Conservation (phyloP, 2,329 filamentous ascomycete genomes). For the Aspergillus melleus region DNA sequence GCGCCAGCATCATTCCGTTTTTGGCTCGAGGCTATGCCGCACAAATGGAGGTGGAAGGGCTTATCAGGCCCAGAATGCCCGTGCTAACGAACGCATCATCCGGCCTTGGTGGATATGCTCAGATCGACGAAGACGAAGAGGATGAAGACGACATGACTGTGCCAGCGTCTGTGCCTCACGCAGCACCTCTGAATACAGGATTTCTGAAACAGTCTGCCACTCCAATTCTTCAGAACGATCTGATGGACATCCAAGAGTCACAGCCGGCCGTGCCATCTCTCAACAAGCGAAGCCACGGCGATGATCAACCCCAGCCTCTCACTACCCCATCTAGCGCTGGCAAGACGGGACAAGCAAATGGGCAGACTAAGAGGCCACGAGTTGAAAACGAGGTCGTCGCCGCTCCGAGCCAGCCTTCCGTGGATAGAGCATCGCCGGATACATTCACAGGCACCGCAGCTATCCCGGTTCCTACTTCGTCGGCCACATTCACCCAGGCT, state of each 20-base stretch:
- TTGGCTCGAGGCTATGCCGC: constrained; percentile 65
- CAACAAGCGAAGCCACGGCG: constrained; percentile 31
- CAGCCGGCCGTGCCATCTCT: constrained; percentile 12
- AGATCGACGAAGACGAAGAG: constrained; percentile 30
- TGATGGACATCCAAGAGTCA: constrained; percentile 13
- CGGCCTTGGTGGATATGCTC: constrained; percentile 27
- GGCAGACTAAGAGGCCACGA: constrained; percentile 34
- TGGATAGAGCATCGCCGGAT: constrained; percentile 14
- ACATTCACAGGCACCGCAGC: constrained; percentile 19
- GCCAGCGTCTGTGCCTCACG: constrained; percentile 12
- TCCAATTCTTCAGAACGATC: constrained; percentile 13
- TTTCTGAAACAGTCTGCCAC: constrained; percentile 26
- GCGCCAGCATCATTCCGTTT: constrained; percentile 77
- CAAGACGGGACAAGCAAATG: constrained; percentile 8
- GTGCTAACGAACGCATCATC: constrained; percentile 34
- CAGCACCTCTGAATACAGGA: constrained; percentile 17
- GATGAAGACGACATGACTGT: constrained; percentile 31
- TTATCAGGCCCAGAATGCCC: constrained; percentile 59
- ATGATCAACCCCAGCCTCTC: constrained; percentile 20
- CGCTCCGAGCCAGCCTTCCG: constrained; percentile 8
- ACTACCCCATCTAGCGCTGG: background rate
- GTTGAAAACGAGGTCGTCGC: constrained; percentile 23
- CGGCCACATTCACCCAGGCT: constrained; percentile 4
- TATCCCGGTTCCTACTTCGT: constrained; percentile 11
- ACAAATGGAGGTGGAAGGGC: constrained; percentile 68